Conservation (phyloP, 2,329 filamentous ascomycete species). For the Camillea tinctor region DNA sequence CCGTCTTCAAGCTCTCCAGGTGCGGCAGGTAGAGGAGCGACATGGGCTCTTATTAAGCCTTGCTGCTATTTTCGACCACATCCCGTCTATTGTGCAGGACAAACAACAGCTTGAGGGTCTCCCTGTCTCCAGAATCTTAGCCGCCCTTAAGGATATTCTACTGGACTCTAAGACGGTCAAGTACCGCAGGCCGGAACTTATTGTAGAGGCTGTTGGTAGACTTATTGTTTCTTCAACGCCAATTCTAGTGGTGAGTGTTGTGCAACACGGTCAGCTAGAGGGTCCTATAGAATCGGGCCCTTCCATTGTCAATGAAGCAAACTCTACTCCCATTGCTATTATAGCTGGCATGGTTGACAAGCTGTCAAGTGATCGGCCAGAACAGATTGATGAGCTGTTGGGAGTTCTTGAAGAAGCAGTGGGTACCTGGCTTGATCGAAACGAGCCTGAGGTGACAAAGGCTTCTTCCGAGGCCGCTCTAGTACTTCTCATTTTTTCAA, state of each 20-base stretch:
- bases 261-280: slow-evolving; percentile 13
- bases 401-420: slow-evolving; percentile 35
- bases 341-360: slow-evolving; percentile 15
- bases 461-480: slow-evolving; percentile 52
- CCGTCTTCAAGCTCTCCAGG: slow-evolving; percentile 46
- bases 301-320: slow-evolving; percentile 17
- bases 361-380: slow-evolving; percentile 7
- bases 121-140: slow-evolving; percentile 23
- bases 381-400: slow-evolving; percentile 22
- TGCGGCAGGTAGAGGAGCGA: slow-evolving; percentile 64
- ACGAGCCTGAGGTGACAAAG: slow-evolving; percentile 50
- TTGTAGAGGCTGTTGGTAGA: slow-evolving; percentile 60
- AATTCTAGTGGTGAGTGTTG: slow-evolving; percentile 40
- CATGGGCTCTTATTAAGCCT: slow-evolving; percentile 66
- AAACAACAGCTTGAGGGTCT: slow-evolving; percentile 7
- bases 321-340: slow-evolving; percentile 4
- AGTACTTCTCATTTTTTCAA: slow-evolving; percentile 47
- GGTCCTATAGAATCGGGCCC: slow-evolving; percentile 29
- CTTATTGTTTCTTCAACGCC: slow-evolving; percentile 55
- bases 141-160: slow-evolving; percentile 38
- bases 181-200: slow-evolving; percentile 61
- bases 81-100: slow-evolving; percentile 35
- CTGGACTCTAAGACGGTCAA: slow-evolving; percentile 40
- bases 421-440: slow-evolving; percentile 46
- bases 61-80: slow-evolving; percentile 54